Evolutionary conservation across 371 early-diverging fungal genomes (phyloP).

Genomic region (Mortierella polycephala): DNA sequence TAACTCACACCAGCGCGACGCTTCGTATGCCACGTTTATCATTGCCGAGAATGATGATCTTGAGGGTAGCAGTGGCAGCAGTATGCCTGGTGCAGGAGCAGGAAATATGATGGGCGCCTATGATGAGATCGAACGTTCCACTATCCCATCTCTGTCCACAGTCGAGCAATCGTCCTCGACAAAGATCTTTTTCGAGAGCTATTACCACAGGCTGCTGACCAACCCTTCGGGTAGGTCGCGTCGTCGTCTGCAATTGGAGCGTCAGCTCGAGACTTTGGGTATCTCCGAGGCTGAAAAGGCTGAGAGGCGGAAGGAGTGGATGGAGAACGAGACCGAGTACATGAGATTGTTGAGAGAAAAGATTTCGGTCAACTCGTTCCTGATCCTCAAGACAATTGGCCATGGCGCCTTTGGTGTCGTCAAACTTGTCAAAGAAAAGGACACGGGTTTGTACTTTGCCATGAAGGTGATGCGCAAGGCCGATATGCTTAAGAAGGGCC

Average conservation of each 20-base stretch:
- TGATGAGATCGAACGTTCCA: slow-evolving; percentile 32
- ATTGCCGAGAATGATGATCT: slow-evolving; percentile 34
- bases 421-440: slow-evolving; percentile 79
- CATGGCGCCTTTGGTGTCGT: slow-evolving; percentile 90
- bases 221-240: slow-evolving; percentile 56
- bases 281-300: slow-evolving; percentile 61
- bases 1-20: slow-evolving; percentile 36
- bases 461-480: slow-evolving; percentile 88
- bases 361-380: slow-evolving; percentile 76
- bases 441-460: slow-evolving; percentile 82
- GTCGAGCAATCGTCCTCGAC: slow-evolving; percentile 68
- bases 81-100: not conserved
- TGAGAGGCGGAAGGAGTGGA: slow-evolving; percentile 58
- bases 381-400: slow-evolving; percentile 80
- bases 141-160: slow-evolving; percentile 58
- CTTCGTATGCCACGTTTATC: slow-evolving; percentile 45
- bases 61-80: not conserved
- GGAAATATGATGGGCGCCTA: not conserved
- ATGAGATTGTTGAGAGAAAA: slow-evolving; percentile 63
- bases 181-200: slow-evolving; percentile 70
- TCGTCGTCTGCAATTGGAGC: slow-evolving; percentile 60
- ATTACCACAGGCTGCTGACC: slow-evolving; percentile 65
- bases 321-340: slow-evolving; percentile 61
- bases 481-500: slow-evolving; percentile 76
- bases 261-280: slow-evolving; percentile 57